These are phyloP conservation scores for Butyriboletus loyo DNA, from an alignment of 768 basidiomycete species.

Conservation along the genomic window DNA sequence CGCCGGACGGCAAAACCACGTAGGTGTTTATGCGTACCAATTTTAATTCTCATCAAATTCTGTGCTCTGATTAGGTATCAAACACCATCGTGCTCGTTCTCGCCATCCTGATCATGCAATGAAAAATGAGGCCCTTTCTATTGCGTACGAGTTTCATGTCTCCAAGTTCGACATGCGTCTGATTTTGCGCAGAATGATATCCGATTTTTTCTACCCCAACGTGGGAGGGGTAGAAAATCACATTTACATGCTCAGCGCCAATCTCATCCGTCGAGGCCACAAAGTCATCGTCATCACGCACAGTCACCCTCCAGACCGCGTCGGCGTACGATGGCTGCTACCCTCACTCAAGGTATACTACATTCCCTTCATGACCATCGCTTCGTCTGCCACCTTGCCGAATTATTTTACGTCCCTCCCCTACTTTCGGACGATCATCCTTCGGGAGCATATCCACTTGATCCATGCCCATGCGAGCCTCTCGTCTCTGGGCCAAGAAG, in stretches of 20 bases:
- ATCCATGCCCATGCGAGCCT: conserved; percentile 92
- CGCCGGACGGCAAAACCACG: not conserved
- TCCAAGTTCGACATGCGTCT: not conserved
- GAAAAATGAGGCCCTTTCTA: conserved; percentile 28
- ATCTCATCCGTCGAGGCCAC: conserved; percentile 80
- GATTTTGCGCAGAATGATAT: conserved; percentile 71
- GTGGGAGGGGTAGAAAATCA: conserved; percentile 97
- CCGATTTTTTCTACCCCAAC: conserved; percentile 93
- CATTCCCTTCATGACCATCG: conserved; percentile 85
- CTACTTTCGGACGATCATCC: conserved; percentile 83
- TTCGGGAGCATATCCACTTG: conserved; percentile 82
- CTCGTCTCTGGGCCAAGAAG: conserved; percentile 89
- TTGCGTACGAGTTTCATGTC: conserved; percentile 21
- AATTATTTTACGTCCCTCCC: conserved; percentile 92
- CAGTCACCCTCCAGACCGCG: conserved; percentile 79
- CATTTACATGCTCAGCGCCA: conserved; percentile 88
- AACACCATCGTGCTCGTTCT: not conserved
- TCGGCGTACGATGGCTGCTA: conserved; percentile 86
- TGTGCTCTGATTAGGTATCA: not conserved
- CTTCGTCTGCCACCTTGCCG: conserved; percentile 90
- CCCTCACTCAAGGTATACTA: conserved; percentile 92
- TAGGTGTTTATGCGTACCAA: not conserved
- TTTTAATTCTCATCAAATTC: not conserved
- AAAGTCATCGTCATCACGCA: conserved; percentile 96
- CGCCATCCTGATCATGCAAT: conserved; percentile 6